phyloP scores from a whole-genome alignment of 306 rosid species.

The Psophocarpus tetragonolobus region DNA sequence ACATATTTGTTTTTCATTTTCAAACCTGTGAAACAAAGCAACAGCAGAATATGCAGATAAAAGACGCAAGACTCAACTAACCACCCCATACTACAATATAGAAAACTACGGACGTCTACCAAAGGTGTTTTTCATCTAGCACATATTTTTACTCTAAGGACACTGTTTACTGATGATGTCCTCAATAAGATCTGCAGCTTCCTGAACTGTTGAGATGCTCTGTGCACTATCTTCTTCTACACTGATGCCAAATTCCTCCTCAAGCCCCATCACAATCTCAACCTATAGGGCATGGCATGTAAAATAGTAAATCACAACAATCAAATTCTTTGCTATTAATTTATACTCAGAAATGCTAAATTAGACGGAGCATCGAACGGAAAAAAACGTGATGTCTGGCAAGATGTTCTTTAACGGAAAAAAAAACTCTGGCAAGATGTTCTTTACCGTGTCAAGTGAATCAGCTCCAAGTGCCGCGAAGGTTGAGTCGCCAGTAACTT shows the following conservation, averaged over 20 bases:
- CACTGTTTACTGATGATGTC: slow-evolving; percentile 52
- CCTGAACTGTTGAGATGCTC: slow-evolving; percentile 76
- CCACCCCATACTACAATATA: slow-evolving; percentile 6
- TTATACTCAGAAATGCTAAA: not conserved
- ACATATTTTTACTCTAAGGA: slow-evolving; percentile 39
- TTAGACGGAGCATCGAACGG: not conserved
- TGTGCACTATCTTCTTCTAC: slow-evolving; percentile 80
- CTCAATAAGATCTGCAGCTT: slow-evolving; percentile 80
- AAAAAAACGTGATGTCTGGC: not conserved
- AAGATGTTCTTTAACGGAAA: slow-evolving; percentile 46
- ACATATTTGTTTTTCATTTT: slow-evolving; percentile 4
- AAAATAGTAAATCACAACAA: slow-evolving; percentile 28
- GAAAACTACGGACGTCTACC: not conserved
- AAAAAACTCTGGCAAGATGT: not conserved
- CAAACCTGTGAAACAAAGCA: slow-evolving; percentile 18
- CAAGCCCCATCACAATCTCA: slow-evolving; percentile 90
- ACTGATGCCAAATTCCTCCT: slow-evolving; percentile 76
- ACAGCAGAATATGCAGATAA: slow-evolving; percentile 7
- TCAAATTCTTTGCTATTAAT: not conserved
- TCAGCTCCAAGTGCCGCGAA: slow-evolving; percentile 81
- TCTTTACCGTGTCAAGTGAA: slow-evolving; percentile 78
- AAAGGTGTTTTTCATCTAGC: not conserved
- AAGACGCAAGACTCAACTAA: not conserved
- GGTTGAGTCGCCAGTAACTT: slow-evolving; percentile 56
- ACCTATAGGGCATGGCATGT: slow-evolving; percentile 44